These are phyloP conservation scores for Didymella sp. DNA, from an alignment of 2,329 filamentous ascomycete species.

Conservation along the genomic window DNA sequence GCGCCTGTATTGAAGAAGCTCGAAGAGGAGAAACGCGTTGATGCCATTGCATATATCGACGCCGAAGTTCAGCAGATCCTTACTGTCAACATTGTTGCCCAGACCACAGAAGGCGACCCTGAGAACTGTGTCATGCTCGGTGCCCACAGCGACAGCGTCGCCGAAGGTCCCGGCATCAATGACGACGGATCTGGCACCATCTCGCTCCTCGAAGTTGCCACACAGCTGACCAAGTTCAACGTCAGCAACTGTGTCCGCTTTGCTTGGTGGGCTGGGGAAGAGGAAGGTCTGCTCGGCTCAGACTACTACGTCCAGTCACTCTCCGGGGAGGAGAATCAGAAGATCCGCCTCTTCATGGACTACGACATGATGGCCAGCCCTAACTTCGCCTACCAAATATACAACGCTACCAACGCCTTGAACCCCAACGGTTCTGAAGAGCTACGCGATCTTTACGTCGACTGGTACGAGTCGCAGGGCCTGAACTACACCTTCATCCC, in stretches of 20 bases:
- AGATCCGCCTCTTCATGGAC: constrained; percentile 54
- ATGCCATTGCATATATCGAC: constrained; percentile 56
- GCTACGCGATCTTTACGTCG: constrained; percentile 48
- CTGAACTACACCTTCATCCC: constrained; percentile 50
- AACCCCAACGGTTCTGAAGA: constrained; percentile 50
- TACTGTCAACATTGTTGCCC: constrained; percentile 55
- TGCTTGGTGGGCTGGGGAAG: constrained; percentile 51
- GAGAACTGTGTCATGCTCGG: constrained; percentile 52
- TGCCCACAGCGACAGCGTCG: constrained; percentile 52
- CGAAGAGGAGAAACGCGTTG: constrained; percentile 57
- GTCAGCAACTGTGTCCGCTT: constrained; percentile 52
- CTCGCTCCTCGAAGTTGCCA: constrained; percentile 51
- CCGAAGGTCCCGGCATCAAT: constrained; percentile 53
- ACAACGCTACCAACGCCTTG: constrained; percentile 49
- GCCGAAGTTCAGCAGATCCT: constrained; percentile 57
- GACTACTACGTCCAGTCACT: constrained; percentile 50
- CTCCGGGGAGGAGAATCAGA: constrained; percentile 46
- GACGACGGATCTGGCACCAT: constrained; percentile 52
- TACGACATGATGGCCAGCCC: constrained; percentile 54
- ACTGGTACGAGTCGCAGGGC: constrained; percentile 47
- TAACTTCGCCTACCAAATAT: constrained; percentile 51
- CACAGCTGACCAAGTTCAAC: constrained; percentile 49
- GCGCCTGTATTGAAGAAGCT: constrained; percentile 59
- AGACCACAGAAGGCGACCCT: constrained; percentile 49
- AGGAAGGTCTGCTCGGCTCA: constrained; percentile 51